Evolutionary conservation across 2,329 filamentous ascomycete species (phyloP), one percentile per base, ranked within the genome.

Genomic region (Aureobasidium lini): DNA sequence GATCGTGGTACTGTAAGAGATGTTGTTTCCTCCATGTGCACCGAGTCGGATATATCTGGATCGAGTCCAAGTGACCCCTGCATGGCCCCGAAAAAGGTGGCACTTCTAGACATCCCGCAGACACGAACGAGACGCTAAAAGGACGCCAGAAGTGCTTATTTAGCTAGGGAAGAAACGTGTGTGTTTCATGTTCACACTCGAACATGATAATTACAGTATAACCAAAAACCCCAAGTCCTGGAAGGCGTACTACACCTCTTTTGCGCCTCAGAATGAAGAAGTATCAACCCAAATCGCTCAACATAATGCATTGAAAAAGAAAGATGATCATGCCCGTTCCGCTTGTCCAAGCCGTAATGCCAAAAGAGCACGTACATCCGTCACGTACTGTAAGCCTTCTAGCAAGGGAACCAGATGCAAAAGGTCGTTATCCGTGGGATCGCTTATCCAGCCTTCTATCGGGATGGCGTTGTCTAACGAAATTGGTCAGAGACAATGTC

Each of bases 391-490:
- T 69, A 99, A 77, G 16, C 90, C 94, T 76, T 99, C 94, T 46
- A 99, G 80, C 68, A 97, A 79, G 34, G 94, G 94, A 61, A 99
- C 86, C 62, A 99, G 81, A 73, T 97, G 90, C 73, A 97, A 81
- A 65, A 99, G 80, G 71, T 96, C 93, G 71, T 92, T 94, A 75
- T 99, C 94, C 29, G 94, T 97, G 23, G 94, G 94, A 76, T 99
- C 94, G 73, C 87, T 96, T 76, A 99, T 97, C 94, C 94, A 99
- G 70, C 94, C 94, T 77, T 97, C 93, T 71, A 99, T 97, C 3
- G 94, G 94, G 69, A 99, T 96, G 53, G 94, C 94, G 76, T 99
- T 99, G 74, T 99, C 94, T 99, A 69, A 13, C 15, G 13, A 34
- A 4, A 18, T 28, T 28, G 31, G 32, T 52, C 23, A 52, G 48